Base-by-base conservation (phyloP, 2,329 filamentous ascomycete genomes). In the Xylariaceae sp. region DNA sequence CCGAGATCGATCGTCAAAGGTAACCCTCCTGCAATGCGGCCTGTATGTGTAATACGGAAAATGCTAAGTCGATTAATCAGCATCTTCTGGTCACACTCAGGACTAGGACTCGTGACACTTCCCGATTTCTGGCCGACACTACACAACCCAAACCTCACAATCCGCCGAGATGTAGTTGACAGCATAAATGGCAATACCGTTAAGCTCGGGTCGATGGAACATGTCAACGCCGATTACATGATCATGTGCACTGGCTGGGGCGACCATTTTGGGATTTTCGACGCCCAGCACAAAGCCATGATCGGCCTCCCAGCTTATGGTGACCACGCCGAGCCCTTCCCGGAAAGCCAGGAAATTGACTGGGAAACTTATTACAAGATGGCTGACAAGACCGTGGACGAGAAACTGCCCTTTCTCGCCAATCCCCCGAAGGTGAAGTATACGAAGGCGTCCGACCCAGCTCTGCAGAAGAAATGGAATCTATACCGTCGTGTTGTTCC, bases 191-290 rank as follows among this genome's bases (percentile, higher is more conserved):
- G 58, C 28, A 53, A 55, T 3, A 58, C 53, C 9, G 46, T 69
- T 14, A 53, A 49, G 29, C 58, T 70, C 12, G 47, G 57, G 12
- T 58, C 63, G 9, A 60, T 53, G 6, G 52, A 49, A 6, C 39
- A 41, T 6, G 9, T 67, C 4, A 9, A 53, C 16, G 55, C 64
- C 6, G 68, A 72, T 44, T 65, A 63, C 37, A 52, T 66, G 37
- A 61, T 71, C 36, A 54, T 66, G 50, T 71, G 69, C 41, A 72
- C 70, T 11, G 70, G 69, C 6, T 72, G 63, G 60, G 64, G 58
- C 3, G 62, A 72, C 43, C 54, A 65, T 48, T 69, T 69, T 19
- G 59, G 36, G 8, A 52, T 69, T n/a, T 72, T 72, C 52, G 63
- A 65, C 39, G 40, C 46, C 3, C 53, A 63, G 37, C 59, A 62